Evolutionary conservation across 257 asterid species (phyloP).

Genomic region (Nicotiana obtusifolia): DNA sequence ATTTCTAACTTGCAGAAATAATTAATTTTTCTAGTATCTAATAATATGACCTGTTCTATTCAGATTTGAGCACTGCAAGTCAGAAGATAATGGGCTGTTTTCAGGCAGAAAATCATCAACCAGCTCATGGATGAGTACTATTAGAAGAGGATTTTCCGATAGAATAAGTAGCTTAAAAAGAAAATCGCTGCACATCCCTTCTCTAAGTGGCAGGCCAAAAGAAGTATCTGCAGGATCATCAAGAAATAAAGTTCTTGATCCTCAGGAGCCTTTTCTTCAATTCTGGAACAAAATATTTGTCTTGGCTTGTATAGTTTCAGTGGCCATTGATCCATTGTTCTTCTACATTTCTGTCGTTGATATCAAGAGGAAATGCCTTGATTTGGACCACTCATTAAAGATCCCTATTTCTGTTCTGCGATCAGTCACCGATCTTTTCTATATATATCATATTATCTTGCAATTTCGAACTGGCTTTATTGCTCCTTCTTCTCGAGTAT

Average conservation of each 20-base stretch:
- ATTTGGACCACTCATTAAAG: conserved; percentile 32
- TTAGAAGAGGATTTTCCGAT: conserved; percentile 26
- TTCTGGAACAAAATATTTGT: conserved; percentile 55
- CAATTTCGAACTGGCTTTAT: conserved; percentile 59
- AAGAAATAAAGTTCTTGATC: conserved; percentile 33
- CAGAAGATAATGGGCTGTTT: background rate
- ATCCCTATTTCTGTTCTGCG: conserved; percentile 51
- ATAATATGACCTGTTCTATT: background rate
- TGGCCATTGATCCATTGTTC: conserved; percentile 56
- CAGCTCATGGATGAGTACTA: conserved; percentile 18
- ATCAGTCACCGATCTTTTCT: conserved; percentile 42
- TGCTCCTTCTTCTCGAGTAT: conserved; percentile 47
- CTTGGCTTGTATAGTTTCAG: conserved; percentile 41
- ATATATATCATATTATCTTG: conserved; percentile 45
- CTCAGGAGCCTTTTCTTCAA: conserved; percentile 48
- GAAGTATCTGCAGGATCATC: background rate
- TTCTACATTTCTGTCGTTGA: conserved; percentile 58
- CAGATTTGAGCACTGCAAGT: conserved; percentile 4
- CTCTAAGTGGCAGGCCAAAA: conserved; percentile 2
- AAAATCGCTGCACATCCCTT: conserved; percentile 6
- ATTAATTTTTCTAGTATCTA: background rate
- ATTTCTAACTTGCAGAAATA: background rate
- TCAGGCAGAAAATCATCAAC: background rate
- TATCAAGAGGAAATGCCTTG: conserved; percentile 28
- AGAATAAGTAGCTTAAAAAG: conserved; percentile 24